A percentile compares a stretch with the other conserved stretches of the same genome.
Conservation (phyloP, 768 basidiomycete genomes). For the Termitomyces eurrhizus region DNA sequence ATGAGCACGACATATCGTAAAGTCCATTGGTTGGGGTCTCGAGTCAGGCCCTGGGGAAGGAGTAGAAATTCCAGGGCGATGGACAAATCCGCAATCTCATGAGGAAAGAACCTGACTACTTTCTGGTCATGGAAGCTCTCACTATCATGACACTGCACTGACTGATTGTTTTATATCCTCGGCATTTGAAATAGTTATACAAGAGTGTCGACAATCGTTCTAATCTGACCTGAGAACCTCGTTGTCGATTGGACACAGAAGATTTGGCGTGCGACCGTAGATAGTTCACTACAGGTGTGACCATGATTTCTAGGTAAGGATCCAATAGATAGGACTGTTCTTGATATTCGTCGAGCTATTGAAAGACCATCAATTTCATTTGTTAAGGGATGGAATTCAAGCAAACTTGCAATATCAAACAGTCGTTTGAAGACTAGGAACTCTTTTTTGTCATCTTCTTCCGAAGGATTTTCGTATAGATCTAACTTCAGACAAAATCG, state of each 20-base stretch:
- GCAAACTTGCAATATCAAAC: constrained; percentile 43
- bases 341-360: constrained; percentile 83
- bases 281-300: constrained; percentile 66
- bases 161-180: constrained; percentile 93
- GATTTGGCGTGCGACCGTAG: constrained; percentile 53
- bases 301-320: constrained; percentile 77
- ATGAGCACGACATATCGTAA: constrained; percentile 80
- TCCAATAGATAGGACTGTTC: constrained; percentile 93
- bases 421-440: constrained; percentile 37
- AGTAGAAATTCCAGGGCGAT: constrained; percentile 68
- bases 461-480: constrained; percentile 36
- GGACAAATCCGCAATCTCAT: constrained; percentile 79
- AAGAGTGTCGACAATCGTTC: constrained; percentile 57
- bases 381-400: background rate
- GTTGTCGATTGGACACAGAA: constrained; percentile 28
- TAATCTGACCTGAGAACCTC: constrained; percentile 36
- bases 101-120: constrained; percentile 90
- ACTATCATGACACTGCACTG: constrained; percentile 26
- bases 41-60: constrained; percentile 37
- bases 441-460: constrained; percentile 43
- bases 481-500: constrained; percentile 45
- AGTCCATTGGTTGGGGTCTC: constrained; percentile 59
- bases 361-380: background rate
- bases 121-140: constrained; percentile 14
- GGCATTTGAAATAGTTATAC: constrained; percentile 80